Percentiles rank a stretch among this genome's conserved stretches.
phyloP scores from a whole-genome alignment of 2,329 filamentous ascomycete species.

The Fusarium sp. region DNA sequence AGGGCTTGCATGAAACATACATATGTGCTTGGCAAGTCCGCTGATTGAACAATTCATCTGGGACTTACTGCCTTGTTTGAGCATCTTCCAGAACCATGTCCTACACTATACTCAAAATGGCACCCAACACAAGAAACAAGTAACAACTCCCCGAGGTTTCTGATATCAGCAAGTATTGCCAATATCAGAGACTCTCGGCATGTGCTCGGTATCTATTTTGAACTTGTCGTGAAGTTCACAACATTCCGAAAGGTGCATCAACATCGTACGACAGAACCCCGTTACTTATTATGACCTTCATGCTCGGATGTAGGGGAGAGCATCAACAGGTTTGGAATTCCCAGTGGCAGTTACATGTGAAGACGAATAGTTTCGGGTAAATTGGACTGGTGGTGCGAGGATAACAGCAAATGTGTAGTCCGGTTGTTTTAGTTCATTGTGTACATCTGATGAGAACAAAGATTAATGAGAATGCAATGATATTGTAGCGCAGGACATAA shows the following conservation, averaged over 20 bases:
- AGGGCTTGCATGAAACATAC: conserved; percentile 2
- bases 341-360: neutral
- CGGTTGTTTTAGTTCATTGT: accelerated
- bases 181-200: neutral
- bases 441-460: neutral
- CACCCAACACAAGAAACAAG: neutral
- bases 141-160: neutral
- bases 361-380: neutral
- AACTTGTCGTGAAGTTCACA: neutral
- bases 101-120: neutral
- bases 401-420: neutral
- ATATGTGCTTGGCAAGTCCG: neutral
- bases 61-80: neutral
- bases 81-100: neutral
- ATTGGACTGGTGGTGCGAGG: neutral
- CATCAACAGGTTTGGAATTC: neutral
- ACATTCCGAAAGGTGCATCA: neutral
- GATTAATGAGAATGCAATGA: neutral
- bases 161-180: neutral
- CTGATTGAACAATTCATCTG: neutral
- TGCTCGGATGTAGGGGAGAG: neutral
- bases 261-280: neutral
- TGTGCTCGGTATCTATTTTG: neutral
- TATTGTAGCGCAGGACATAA: neutral
- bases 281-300: neutral